phyloP scores from a whole-genome alignment of 1,139 yeast species.

The Geotrichum bryndzae region DNA sequence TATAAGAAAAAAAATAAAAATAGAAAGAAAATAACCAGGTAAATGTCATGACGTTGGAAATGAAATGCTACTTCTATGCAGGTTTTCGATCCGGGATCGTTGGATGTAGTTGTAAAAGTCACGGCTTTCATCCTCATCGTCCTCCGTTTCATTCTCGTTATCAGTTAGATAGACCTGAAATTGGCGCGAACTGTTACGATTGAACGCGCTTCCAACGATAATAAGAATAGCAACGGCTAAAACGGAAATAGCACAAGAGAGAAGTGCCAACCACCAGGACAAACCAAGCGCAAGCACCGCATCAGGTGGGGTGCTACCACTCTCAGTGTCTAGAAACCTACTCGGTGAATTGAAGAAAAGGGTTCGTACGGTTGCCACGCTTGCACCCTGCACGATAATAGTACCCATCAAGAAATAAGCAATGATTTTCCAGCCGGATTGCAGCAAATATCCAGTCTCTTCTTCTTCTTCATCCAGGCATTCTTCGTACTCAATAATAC shows the following conservation, averaged over 20 bases:
- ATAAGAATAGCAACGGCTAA: background rate
- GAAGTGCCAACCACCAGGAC: constrained; percentile 15
- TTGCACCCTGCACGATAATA: constrained; percentile 7
- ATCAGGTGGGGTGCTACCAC: background rate
- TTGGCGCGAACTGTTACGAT: constrained; percentile 4
- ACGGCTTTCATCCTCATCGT: constrained; percentile 15
- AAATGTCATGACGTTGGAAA: background rate
- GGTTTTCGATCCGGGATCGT: constrained; percentile 17
- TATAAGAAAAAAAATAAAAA: background rate
- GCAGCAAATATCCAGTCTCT: constrained; percentile 5
- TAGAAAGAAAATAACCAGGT: background rate
- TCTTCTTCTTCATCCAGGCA: background rate
- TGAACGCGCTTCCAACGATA: constrained; percentile 6
- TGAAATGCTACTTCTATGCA: constrained; percentile 14
- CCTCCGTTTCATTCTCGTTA: background rate
- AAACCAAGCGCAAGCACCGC: constrained; percentile 1
- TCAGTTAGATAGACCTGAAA: constrained; percentile 5
- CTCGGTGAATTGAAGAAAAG: background rate
- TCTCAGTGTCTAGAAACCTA: background rate
- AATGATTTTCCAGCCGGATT: constrained; percentile 14
- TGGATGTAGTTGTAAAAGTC: constrained; percentile 13
- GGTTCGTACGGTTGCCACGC: constrained; percentile 1
- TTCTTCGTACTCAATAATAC: background rate
- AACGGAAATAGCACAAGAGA: background rate
- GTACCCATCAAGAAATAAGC: constrained; percentile 10